A percentile compares a stretch with the other conserved stretches of the same genome.
Evolutionary conservation across 2,329 filamentous ascomycete genomes (phyloP).

Genomic region (Aspergillus pseudoviridinutans): DNA sequence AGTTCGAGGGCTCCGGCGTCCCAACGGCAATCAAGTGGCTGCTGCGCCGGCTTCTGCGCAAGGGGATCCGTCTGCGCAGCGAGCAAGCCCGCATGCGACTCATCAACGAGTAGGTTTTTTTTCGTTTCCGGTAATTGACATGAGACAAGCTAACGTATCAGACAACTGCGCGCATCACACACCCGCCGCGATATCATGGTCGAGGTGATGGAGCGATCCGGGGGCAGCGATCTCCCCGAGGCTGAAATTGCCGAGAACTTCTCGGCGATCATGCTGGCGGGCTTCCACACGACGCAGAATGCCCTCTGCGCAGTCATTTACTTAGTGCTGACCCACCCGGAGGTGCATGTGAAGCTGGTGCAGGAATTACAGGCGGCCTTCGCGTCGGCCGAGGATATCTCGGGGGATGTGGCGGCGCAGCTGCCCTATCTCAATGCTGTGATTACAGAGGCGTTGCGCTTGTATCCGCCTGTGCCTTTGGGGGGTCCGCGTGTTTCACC

Average conservation of each 20-base stretch:
- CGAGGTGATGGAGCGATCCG: slow-evolving; percentile 21
- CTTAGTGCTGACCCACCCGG: slow-evolving; percentile 23
- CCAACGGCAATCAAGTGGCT: slow-evolving; percentile 25
- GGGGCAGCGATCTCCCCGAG: slow-evolving; percentile 13
- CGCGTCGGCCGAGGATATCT: slow-evolving; percentile 14
- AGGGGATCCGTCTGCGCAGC: slow-evolving; percentile 17
- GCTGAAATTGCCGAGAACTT: slow-evolving; percentile 24
- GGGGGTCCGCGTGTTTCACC: slow-evolving; percentile 27
- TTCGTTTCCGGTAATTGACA: background rate
- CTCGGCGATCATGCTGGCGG: slow-evolving; percentile 26
- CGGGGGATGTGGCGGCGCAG: slow-evolving; percentile 12
- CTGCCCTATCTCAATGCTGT: slow-evolving; percentile 28
- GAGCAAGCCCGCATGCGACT: slow-evolving; percentile 23
- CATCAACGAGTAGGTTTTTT: slow-evolving; percentile 18
- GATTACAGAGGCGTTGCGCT: slow-evolving; percentile 27
- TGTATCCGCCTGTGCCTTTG: slow-evolving; percentile 29
- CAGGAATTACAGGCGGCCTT: slow-evolving; percentile 16
- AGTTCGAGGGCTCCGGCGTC: slow-evolving; percentile 23
- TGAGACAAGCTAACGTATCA: slow-evolving; percentile 1
- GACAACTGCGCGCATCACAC: slow-evolving; percentile 19
- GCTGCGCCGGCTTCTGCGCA: slow-evolving; percentile 21
- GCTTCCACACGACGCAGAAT: slow-evolving; percentile 25
- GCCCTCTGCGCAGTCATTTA: slow-evolving; percentile 24
- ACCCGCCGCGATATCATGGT: slow-evolving; percentile 24
- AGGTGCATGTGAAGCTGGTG: slow-evolving; percentile 14